Base-by-base conservation (phyloP, 371 early-diverging fungal species). In the Batrachochytrium dendrobatidis region DNA sequence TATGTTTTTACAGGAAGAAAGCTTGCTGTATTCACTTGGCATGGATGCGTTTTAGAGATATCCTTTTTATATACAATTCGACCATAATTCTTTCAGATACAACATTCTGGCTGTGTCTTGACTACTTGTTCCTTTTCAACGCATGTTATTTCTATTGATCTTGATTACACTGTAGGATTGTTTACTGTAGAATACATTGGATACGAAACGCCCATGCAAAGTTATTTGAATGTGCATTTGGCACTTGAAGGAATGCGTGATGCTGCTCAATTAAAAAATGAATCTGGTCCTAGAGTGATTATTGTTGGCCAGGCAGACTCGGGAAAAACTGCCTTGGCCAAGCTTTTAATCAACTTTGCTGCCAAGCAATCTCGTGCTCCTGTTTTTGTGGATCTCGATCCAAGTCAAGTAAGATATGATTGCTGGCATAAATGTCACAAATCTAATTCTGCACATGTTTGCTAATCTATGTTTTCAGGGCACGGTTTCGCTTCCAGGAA, bases 21-120 rank as follows among this genome's bases (percentile, higher is more conserved):
- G 71, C 75, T 87, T 18, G 95, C 94, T n/a, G 80, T 95, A 0
- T 95, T 89, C 69, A 90, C 91, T 2, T 97, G 91, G 91, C 86
- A 90, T 58, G 98, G 96, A 18, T 94, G 94, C 74, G 77, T 73
- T 26, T 63, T 95, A 3, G 75, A 77, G 61, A 76, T 83, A 74
- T 74, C 77, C 70, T 61, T 60, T 34, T 10, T 43, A 29, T 46
- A 22, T 30, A n/a, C n/a, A 12, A 30, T n/a, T n/a, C n/a, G n/a
- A n/a, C n/a, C n/a, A n/a, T n/a, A n/a, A n/a, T n/a, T n/a, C n/a
- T n/a, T n/a, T n/a, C n/a, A n/a, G n/a, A n/a, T n/a, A n/a, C n/a
- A n/a, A n/a, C n/a, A n/a, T n/a, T n/a, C n/a, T n/a, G 43, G 31
- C 32, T 62, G 24, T n/a, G 59, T 58, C 15, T n/a, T 8, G 33